Percentiles rank a stretch among this genome's conserved stretches.
phyloP scores from a whole-genome alignment of 768 basidiomycete genomes.

The Paxillus ammoniavirescens region DNA sequence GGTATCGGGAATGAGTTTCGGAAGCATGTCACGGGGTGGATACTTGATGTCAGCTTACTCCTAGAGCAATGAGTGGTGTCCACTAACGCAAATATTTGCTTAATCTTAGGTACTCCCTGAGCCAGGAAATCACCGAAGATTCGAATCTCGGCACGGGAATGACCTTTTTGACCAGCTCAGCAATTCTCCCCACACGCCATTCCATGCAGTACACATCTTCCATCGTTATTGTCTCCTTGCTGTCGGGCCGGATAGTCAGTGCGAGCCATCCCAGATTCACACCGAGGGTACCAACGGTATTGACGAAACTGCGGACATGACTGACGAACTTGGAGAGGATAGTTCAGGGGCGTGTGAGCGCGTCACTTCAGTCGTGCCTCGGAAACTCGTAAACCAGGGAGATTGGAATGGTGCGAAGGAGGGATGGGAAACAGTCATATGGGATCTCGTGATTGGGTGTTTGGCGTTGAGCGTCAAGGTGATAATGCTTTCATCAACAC shows the following conservation, averaged over 20 bases:
- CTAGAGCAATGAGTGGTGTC: not conserved
- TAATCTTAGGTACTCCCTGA: constrained; percentile 8
- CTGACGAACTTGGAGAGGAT: not conserved
- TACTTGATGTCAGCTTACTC: constrained; percentile 38
- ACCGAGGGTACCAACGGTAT: not conserved
- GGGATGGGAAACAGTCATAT: constrained; percentile 36
- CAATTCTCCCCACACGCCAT: constrained; percentile 56
- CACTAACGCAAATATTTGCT: not conserved
- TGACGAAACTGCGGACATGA: constrained; percentile 1
- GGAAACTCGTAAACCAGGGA: not conserved
- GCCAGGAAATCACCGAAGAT: not conserved
- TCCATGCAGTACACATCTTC: constrained; percentile 64
- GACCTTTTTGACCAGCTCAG: constrained; percentile 51
- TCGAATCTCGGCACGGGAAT: not conserved
- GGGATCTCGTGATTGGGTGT: constrained; percentile 60
- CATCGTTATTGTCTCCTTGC: constrained; percentile 51
- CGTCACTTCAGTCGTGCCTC: not conserved
- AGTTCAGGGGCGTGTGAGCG: not conserved
- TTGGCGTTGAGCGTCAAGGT: constrained; percentile 65
- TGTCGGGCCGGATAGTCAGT: constrained; percentile 11
- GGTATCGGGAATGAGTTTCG: constrained; percentile 37
- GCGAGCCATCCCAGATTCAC: not conserved
- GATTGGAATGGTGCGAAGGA: not conserved
- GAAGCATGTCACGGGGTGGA: constrained; percentile 40
- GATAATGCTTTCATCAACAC: not conserved